Evolutionary conservation across 2,329 filamentous ascomycete species (phyloP).

Genomic region (Ophiostoma triangulosporum): DNA sequence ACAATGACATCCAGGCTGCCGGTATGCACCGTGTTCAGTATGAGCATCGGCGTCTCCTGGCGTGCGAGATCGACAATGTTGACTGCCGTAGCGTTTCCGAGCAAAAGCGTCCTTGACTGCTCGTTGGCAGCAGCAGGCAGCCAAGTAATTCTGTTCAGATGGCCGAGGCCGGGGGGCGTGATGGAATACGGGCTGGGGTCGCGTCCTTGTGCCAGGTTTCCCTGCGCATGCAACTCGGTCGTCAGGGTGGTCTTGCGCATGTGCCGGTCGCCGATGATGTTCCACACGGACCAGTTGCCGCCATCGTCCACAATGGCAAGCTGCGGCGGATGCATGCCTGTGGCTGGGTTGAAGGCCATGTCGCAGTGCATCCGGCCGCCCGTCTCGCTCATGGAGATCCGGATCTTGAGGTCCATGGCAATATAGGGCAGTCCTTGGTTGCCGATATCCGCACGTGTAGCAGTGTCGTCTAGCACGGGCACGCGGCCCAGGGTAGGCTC

Average conservation of each 20-base stretch:
- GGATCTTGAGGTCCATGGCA: conserved; percentile 39
- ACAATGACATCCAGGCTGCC: conserved; percentile 33
- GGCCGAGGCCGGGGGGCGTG: conserved; percentile 1
- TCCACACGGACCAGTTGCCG: conserved; percentile 57
- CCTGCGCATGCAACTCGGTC: conserved; percentile 19
- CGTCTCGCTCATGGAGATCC: conserved; percentile 36
- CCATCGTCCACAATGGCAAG: conserved; percentile 51
- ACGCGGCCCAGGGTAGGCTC: conserved; percentile 34
- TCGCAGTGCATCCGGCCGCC: conserved; percentile 46
- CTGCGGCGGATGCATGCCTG: conserved; percentile 37
- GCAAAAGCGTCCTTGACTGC: conserved; percentile 14
- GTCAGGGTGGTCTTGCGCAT: conserved; percentile 21
- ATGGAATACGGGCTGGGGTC: not conserved
- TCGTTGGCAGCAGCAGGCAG: not conserved
- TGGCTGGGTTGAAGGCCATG: conserved; percentile 47
- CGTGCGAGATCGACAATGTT: conserved; percentile 17
- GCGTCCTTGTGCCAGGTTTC: conserved; percentile 24
- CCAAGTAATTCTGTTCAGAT: conserved; percentile 10
- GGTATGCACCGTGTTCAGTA: conserved; percentile 14
- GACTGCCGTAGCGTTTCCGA: conserved; percentile 19
- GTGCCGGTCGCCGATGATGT: conserved; percentile 30
- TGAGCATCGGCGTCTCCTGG: conserved; percentile 6
- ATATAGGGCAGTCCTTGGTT: conserved; percentile 30
- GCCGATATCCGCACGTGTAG: conserved; percentile 14
- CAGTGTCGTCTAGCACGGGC: conserved; percentile 16